These are phyloP conservation scores for Prunus campanulata DNA, from an alignment of 306 rosid genomes.

Conservation along the genomic window DNA sequence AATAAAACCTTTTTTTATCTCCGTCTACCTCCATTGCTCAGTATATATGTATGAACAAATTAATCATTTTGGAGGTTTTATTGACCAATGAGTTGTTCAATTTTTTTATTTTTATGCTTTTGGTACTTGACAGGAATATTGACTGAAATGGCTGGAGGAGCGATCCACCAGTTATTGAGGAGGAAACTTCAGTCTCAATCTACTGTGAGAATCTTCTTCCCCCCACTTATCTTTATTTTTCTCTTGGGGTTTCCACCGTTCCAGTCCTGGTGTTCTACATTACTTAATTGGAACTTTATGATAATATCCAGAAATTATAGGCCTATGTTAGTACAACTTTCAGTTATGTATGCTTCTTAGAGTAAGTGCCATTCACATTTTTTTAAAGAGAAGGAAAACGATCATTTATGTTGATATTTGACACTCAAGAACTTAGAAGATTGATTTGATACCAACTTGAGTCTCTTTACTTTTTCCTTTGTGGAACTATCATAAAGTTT, in stretches of 20 bases:
- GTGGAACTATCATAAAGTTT: neutral
- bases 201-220: constrained; percentile 41
- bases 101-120: neutral
- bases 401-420: neutral
- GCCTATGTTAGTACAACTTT: neutral
- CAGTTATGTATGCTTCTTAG: neutral
- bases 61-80: no score
- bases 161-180: constrained; percentile 64
- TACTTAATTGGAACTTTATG: neutral
- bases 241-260: neutral
- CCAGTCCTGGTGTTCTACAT: neutral
- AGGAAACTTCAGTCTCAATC: constrained; percentile 62
- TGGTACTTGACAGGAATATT: constrained; percentile 32
- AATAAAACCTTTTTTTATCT: no score
- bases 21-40: no score
- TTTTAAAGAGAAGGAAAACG: neutral
- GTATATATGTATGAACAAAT: no score
- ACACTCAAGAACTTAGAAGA: neutral
- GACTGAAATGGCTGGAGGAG: constrained; percentile 83
- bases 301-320: neutral
- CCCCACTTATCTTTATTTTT: neutral
- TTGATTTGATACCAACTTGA: neutral
- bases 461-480: neutral
- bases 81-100: no score
- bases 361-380: neutral